These are phyloP conservation scores for Coemansia sp. DNA, from an alignment of 192 early-diverging fungal genomes.

Conservation along the genomic window DNA sequence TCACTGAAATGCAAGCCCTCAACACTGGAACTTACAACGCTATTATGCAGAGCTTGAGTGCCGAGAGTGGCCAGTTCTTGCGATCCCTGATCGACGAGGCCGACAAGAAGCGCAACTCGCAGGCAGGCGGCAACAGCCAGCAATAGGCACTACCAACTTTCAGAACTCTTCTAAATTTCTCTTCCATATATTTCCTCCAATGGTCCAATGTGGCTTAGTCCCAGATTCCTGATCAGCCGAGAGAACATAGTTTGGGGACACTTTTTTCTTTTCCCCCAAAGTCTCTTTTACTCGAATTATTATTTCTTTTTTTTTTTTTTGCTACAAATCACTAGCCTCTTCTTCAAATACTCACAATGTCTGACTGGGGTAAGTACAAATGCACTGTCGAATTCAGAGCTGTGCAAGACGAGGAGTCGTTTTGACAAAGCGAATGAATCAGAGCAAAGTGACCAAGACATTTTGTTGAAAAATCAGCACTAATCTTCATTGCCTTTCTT, in stretches of 20 bases:
- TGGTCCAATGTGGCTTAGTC: background rate
- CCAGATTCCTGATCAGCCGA: background rate
- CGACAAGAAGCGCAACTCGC: slow-evolving; percentile 32
- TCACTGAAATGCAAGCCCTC: slow-evolving; percentile 50
- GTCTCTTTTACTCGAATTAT: background rate
- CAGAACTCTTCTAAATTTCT: background rate
- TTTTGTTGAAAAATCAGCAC: background rate
- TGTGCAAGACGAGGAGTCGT: background rate
- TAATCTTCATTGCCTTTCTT: background rate
- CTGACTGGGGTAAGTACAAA: slow-evolving; percentile 58
- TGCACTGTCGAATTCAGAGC: background rate
- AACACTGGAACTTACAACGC: slow-evolving; percentile 43
- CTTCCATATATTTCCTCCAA: slow-evolving; percentile 4
- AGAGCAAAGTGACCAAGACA: background rate
- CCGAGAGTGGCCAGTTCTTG: slow-evolving; percentile 47
- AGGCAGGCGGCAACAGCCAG: slow-evolving; percentile 10
- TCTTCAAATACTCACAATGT: slow-evolving; percentile 26
- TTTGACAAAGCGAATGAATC: background rate
- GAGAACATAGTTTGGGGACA: background rate
- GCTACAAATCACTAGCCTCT: background rate
- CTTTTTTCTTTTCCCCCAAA: background rate
- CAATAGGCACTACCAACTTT: background rate
- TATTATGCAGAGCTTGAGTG: slow-evolving; percentile 36
- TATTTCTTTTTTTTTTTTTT: background rate
- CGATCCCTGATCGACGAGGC: slow-evolving; percentile 49